Evolutionary conservation across 1,139 yeast species (phyloP).

Genomic region (Saccharomyces hybrid): DNA sequence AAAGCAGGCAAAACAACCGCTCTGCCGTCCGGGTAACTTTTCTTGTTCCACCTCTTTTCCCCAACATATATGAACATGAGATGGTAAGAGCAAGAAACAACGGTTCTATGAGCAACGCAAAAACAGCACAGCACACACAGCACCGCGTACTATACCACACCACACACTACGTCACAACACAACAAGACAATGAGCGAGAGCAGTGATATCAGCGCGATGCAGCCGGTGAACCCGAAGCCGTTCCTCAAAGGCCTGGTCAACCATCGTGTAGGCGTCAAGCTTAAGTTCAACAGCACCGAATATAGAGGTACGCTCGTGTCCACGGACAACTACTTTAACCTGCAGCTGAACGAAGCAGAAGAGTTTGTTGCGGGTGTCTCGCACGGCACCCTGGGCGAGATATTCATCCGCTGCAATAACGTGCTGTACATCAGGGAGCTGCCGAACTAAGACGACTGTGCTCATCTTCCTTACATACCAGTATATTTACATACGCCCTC

Average conservation of each 20-base stretch:
- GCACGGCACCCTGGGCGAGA: constrained; percentile 65
- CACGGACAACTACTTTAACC: constrained; percentile 89
- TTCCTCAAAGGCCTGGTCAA: constrained; percentile 69
- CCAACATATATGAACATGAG: neutral
- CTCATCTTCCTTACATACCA: neutral
- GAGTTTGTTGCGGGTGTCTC: constrained; percentile 50
- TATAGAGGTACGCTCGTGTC: constrained; percentile 75
- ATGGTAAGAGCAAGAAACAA: neutral
- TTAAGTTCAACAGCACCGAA: constrained; percentile 91
- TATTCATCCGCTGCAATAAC: constrained; percentile 79
- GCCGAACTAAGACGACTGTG: constrained; percentile 4
- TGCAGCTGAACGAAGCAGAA: constrained; percentile 64
- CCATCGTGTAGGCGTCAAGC: constrained; percentile 67
- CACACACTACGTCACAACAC: neutral
- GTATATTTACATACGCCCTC: neutral
- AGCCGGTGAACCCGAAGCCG: constrained; percentile 87
- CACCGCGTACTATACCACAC: neutral
- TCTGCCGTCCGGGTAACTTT: neutral
- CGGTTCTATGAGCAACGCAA: neutral
- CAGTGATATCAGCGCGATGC: constrained; percentile 32
- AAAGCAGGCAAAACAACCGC: neutral
- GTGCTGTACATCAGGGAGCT: constrained; percentile 55
- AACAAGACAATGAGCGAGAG: neutral
- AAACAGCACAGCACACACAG: neutral
- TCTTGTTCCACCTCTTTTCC: neutral